These are phyloP conservation scores for Hygrophila difformis DNA, from an alignment of 257 asterid genomes.

Conservation along the genomic window DNA sequence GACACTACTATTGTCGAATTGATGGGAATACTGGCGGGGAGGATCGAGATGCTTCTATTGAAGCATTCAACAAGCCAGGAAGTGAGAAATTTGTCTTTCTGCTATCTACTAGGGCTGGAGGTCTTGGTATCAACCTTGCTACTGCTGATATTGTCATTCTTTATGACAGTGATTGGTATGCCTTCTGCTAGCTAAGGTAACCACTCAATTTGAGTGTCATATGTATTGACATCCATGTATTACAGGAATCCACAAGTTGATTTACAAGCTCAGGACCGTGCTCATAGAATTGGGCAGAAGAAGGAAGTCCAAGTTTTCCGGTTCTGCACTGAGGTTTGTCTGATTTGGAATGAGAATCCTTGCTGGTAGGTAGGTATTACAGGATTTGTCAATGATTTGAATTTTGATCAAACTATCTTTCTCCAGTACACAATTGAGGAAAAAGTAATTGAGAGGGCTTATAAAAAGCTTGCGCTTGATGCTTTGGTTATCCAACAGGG, in stretches of 20 bases:
- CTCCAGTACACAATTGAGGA: constrained; percentile 91
- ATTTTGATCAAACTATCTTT: constrained; percentile 14
- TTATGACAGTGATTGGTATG: constrained; percentile 96
- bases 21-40: constrained; percentile 99
- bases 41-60: constrained; percentile 96
- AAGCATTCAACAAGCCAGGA: constrained; percentile 80
- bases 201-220: neutral
- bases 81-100: constrained; percentile 87
- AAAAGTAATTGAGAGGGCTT: constrained; percentile 98
- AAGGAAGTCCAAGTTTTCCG: constrained; percentile 98
- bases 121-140: constrained; percentile 98
- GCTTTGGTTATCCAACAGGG: constrained; percentile 99
- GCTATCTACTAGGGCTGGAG: constrained; percentile 96
- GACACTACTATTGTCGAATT: constrained; percentile 79
- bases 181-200: constrained; percentile 2
- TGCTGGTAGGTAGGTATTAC: constrained; percentile 2
- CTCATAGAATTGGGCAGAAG: constrained; percentile 98
- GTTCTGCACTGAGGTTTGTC: constrained; percentile 88
- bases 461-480: constrained; percentile 99
- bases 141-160: constrained; percentile 97
- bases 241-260: constrained; percentile 98
- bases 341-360: neutral
- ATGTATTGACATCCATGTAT: constrained; percentile 11
- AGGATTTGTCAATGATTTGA: constrained; percentile 7
- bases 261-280: constrained; percentile 98